Evolutionary conservation across 2,329 filamentous ascomycete genomes (phyloP).

Genomic region (Pseudogymnoascus sp.): DNA sequence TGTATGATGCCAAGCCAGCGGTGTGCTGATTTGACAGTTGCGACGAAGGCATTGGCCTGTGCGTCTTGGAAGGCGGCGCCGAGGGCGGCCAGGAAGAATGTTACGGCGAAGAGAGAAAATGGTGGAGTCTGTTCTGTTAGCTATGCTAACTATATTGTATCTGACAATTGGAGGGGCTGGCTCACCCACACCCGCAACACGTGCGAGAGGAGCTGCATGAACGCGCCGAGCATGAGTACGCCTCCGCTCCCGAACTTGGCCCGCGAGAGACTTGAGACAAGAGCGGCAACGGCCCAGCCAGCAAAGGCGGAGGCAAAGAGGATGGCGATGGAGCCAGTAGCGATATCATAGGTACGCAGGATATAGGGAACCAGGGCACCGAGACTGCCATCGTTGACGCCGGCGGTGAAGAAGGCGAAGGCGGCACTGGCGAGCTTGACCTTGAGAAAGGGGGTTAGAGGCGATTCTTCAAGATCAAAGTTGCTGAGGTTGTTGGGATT

Average conservation of each 20-base stretch:
- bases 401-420: constrained; percentile 57
- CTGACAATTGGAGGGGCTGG: background rate
- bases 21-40: constrained; percentile 41
- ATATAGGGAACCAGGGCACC: constrained; percentile 57
- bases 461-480: background rate
- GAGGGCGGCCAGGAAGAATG: constrained; percentile 48
- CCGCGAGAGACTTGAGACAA: constrained; percentile 45
- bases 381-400: constrained; percentile 55
- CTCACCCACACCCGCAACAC: constrained; percentile 42
- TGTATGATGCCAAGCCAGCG: constrained; percentile 56
- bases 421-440: constrained; percentile 46
- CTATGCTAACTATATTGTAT: background rate
- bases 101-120: constrained; percentile 46
- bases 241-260: constrained; percentile 46
- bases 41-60: constrained; percentile 53
- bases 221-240: constrained; percentile 47
- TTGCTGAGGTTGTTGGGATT: background rate
- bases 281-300: constrained; percentile 50
- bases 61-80: constrained; percentile 58
- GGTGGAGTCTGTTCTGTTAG: constrained; percentile 33
- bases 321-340: constrained; percentile 41
- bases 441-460: background rate
- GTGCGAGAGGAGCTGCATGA: constrained; percentile 45
- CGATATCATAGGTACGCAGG: constrained; percentile 45
- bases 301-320: constrained; percentile 48